These are phyloP conservation scores for Nyssa sinensis DNA, from an alignment of 148 eudicot genomes.

Conservation along the genomic window DNA sequence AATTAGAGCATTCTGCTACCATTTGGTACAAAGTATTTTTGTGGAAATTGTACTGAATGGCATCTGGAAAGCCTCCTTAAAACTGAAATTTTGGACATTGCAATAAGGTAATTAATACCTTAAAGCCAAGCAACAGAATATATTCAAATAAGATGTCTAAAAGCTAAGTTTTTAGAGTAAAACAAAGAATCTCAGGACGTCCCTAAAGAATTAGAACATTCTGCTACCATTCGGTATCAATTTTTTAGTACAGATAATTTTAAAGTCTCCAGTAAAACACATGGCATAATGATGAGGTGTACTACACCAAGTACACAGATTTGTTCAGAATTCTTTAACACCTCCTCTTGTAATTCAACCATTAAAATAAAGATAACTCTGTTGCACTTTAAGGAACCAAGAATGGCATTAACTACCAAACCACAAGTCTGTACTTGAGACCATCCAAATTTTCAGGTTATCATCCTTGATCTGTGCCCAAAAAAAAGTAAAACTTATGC, in stretches of 20 bases:
- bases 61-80: conserved; percentile 83
- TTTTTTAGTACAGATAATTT: no score
- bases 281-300: no score
- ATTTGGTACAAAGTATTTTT: conserved; percentile 66
- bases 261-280: no score
- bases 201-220: not conserved
- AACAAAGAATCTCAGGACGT: not conserved
- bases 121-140: not conserved
- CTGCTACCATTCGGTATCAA: no score
- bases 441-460: not conserved
- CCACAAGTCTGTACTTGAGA: not conserved
- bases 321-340: no score
- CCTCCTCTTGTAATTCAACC: no score
- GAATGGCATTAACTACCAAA: not conserved
- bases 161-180: not conserved
- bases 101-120: conserved; percentile 3
- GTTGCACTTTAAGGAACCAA: no score
- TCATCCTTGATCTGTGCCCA: conserved; percentile 1
- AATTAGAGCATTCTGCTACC: no score
- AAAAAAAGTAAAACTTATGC: not conserved
- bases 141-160: not conserved
- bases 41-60: conserved; percentile 69
- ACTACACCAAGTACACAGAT: no score
- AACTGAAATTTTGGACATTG: conserved; percentile 45
- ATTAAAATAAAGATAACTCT: no score